Base-by-base conservation (phyloP, 768 basidiomycete genomes). In the Suillus clintonianus region DNA sequence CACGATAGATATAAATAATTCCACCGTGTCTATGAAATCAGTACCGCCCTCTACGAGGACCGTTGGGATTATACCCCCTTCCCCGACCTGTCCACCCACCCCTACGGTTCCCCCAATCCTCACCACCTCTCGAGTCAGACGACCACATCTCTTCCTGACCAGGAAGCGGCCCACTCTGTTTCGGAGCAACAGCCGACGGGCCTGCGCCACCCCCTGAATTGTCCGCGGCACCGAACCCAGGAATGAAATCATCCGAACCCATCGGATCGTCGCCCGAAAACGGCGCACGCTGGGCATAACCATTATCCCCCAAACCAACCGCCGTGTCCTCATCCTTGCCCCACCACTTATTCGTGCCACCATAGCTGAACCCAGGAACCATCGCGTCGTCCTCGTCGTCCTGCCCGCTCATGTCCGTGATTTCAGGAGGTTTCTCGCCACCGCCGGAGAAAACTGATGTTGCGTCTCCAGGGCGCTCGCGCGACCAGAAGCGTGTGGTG, bases 401-500 rank as follows among this genome's bases (percentile, higher is more conserved):
- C 68, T 86, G 77, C 48, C 86, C 81, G 62, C 81, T 78, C 69
- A 77, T 76, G 70, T 87, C 89, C 19, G 76, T 79, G 43, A 85
- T 79, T 68, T 89, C 90, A 0, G 91, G 90, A 14, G 93, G 94
- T 76, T 92, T 92, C 80, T 94, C 92, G 17, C 91, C 92, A 7
- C 90, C 91, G 9, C 86, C 89, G 0, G 86, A 86, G 75, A 93
- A 93, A 47, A 89, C 92, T 60, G 85, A 86, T n/a, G 84, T 81
- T 1, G 84, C 82, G 69, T 94, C 92, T n/a, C 93, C 92, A 0
- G 93, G 93, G 4, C 93, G 85, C 72, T 95, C 93, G 69, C 97
- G 87, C 55, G 90, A 89, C 97, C 97, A 99, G 84, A 99, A 99
- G n/a, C 96, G 87, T 7, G 97, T 97, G 6, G 97, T 98, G 79